Evolutionary conservation across 2,329 filamentous ascomycete genomes (phyloP).

Genomic region (Calonectria naviculata): DNA sequence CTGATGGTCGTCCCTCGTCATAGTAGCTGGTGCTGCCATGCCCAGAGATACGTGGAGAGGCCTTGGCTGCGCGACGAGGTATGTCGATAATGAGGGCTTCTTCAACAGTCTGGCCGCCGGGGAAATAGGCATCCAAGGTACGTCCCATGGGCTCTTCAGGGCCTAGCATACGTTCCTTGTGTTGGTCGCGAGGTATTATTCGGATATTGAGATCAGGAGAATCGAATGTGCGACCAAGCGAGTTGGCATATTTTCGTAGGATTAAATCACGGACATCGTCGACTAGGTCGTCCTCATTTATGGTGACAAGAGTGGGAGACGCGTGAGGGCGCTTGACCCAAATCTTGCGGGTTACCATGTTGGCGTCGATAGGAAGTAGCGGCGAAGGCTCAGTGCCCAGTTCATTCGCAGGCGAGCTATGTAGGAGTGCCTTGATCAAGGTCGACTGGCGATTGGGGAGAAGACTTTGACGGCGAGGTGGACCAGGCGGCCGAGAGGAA

Average conservation of each 20-base stretch:
- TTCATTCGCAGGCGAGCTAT: conserved; percentile 34
- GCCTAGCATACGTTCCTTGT: conserved; percentile 76
- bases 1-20: conserved; percentile 74
- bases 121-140: conserved; percentile 84
- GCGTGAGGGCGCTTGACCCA: conserved; percentile 92
- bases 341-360: conserved; percentile 81
- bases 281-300: conserved; percentile 89
- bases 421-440: conserved; percentile 46
- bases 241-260: conserved; percentile 92
- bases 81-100: conserved; percentile 94
- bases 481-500: conserved; percentile 31
- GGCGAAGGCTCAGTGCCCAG: conserved; percentile 32
- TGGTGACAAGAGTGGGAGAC: conserved; percentile 87
- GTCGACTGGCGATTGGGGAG: conserved; percentile 51
- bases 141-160: conserved; percentile 87
- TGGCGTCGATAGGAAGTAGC: conserved; percentile 51
- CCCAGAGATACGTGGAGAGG: conserved; percentile 67
- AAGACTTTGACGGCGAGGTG: conserved; percentile 46
- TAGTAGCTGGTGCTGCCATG: conserved; percentile 59
- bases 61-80: conserved; percentile 81
- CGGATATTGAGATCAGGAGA: conserved; percentile 88
- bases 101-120: conserved; percentile 86
- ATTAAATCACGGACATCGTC: conserved; percentile 96
- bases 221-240: conserved; percentile 88
- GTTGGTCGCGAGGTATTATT: conserved; percentile 77